Evolutionary conservation across 768 basidiomycete genomes (phyloP), one percentile per base, ranked within the genome.

Genomic region (Jaapia argillacea): DNA sequence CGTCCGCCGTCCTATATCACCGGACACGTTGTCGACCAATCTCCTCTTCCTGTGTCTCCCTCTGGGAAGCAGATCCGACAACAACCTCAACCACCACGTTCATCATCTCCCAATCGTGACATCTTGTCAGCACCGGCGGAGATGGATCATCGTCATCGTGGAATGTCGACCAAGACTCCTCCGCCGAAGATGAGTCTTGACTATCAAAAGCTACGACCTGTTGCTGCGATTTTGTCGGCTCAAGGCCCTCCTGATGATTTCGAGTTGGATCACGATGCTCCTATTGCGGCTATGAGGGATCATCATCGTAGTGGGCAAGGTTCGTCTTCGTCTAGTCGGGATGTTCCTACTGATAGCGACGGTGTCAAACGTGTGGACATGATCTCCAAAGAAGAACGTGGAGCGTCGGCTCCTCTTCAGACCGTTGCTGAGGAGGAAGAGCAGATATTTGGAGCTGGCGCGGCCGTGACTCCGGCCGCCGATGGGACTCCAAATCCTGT

Each of bases 41-140:
- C 78, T 1, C 76, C 76, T 0, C 38, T 54, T 16, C 57, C 68
- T 12, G 28, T 61, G 2, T 38, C 50, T 14, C 48, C 54, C 18
- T 40, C 33, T 24, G 39, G 53, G 24, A 38, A 21, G 27, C 39
- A 14, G 7, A 23, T 36, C 23, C 31, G 18, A 24, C 44, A 10
- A 24, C n/a, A 12, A 22, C 7, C 23, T 14, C 12, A 24, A 12
- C 43, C 10, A 18, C 10, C 31, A 14, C 14, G 7, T 26, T 25
- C 22, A 23, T 24, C 42, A 42, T 40, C 6, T n/a, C n/a, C n/a
- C n/a, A n/a, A n/a, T 10, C 35, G 48, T 23, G 25, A 52, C 21
- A 26, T 35, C 14, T 25, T 36, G 41, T 72, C 78, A 22, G 78
- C 80, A 0, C 81, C 81, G 16, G 66, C 77, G 4, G 68, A 70